These are phyloP conservation scores for Ceratocystis smalleyi DNA, from an alignment of 2,329 filamentous ascomycete genomes.

Conservation along the genomic window DNA sequence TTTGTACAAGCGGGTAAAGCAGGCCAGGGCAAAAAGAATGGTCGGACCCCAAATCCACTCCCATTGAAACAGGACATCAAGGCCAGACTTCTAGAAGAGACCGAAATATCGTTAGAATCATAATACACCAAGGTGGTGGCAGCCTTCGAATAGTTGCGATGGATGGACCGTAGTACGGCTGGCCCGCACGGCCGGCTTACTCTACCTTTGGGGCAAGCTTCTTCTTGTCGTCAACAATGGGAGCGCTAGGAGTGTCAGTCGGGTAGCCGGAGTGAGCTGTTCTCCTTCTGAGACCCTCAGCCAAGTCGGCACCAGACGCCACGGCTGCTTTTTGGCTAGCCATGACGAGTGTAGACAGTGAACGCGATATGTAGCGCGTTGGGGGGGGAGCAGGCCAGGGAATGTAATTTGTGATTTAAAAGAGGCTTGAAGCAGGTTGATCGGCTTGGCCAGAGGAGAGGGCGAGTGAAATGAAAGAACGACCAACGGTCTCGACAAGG, in stretches of 20 bases:
- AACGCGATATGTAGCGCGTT: neutral
- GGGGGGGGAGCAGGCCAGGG: neutral
- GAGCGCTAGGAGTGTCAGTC: slow-evolving; percentile 19
- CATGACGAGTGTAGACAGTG: slow-evolving; percentile 26
- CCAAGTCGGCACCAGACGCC: slow-evolving; percentile 45
- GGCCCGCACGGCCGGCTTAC: neutral
- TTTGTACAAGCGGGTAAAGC: slow-evolving; percentile 54
- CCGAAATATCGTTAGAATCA: slow-evolving; percentile 2
- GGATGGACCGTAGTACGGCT: neutral
- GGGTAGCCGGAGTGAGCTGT: slow-evolving; percentile 24
- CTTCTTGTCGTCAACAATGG: slow-evolving; percentile 41
- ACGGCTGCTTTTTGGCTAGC: slow-evolving; percentile 38
- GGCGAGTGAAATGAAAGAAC: neutral
- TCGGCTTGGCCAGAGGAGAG: neutral
- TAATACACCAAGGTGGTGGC: neutral
- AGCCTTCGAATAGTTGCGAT: neutral
- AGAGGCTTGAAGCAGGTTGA: neutral
- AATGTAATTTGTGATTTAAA: neutral
- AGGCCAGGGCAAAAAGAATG: slow-evolving; percentile 44
- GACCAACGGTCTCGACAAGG: neutral
- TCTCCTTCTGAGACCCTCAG: slow-evolving; percentile 42
- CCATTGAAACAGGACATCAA: slow-evolving; percentile 48
- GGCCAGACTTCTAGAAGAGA: slow-evolving; percentile 34
- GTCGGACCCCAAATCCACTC: slow-evolving; percentile 46
- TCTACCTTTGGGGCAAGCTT: slow-evolving; percentile 40